A percentile compares a stretch with the other conserved stretches of the same genome.
Evolutionary conservation across 495 filamentous ascomycete genomes (phyloP).

Genomic region (Xeromyces bisporus): DNA sequence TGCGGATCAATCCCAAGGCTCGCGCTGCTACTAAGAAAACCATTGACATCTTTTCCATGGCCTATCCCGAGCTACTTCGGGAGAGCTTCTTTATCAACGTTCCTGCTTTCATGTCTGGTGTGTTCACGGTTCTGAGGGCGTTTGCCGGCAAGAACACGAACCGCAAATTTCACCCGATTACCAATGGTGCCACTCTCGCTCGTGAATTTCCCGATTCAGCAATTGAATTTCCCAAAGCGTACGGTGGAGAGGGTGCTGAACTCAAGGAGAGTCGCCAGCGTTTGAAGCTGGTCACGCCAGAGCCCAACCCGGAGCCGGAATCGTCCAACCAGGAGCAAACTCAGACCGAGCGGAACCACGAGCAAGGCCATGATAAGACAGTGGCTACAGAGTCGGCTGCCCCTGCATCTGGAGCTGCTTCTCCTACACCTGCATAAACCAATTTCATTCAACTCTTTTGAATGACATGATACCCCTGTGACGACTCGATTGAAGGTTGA

Average conservation of each 20-base stretch:
- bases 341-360: no score
- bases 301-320: no score
- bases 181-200: constrained; percentile 52
- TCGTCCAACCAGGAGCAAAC: no score
- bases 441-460: no score
- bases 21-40: constrained; percentile 58
- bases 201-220: constrained; percentile 44
- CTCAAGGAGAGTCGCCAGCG: constrained; percentile 15
- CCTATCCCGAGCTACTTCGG: constrained; percentile 75
- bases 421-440: no score
- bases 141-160: constrained; percentile 62
- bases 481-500: no score
- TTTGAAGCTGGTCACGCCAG: constrained; percentile 14
- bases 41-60: constrained; percentile 55
- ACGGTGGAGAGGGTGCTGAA: constrained; percentile 50
- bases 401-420: no score
- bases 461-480: no score
- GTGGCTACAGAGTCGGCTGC: constrained; percentile 6
- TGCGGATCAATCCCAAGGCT: constrained; percentile 52
- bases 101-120: constrained; percentile 71
- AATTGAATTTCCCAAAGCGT: constrained; percentile 43
- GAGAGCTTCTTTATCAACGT: constrained; percentile 93
- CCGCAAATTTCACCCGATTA: constrained; percentile 72
- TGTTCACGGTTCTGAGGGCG: constrained; percentile 64
- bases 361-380: constrained; percentile 7